These are phyloP conservation scores for Pelargonium myrrhifolium DNA, from an alignment of 441 rosid genomes.

Conservation along the genomic window DNA sequence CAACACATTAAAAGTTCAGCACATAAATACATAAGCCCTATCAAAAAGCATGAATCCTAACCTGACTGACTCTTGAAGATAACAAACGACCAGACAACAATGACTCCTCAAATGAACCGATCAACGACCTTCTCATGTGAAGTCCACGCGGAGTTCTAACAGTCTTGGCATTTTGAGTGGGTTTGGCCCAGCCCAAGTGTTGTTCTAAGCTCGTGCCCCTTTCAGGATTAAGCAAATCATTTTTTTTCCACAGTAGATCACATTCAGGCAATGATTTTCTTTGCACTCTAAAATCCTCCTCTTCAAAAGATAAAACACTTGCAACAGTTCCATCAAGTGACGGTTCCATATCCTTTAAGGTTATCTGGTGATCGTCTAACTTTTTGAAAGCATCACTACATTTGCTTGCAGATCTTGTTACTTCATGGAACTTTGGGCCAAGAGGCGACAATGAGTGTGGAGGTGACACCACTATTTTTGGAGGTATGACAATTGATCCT, in stretches of 20 bases:
- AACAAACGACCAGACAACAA: constrained; percentile 45
- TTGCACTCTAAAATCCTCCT: constrained; percentile 15
- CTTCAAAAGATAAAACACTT: constrained; percentile 25
- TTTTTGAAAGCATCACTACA: constrained; percentile 19
- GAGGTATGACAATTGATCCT: constrained; percentile 32
- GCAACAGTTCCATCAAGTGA: constrained; percentile 35
- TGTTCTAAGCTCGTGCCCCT: constrained; percentile 14
- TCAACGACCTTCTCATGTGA: constrained; percentile 44
- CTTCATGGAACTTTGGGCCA: constrained; percentile 40
- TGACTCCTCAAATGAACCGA: constrained; percentile 70
- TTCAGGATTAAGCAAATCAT: constrained; percentile 26
- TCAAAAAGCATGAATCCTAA: constrained; percentile 20
- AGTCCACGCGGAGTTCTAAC: constrained; percentile 27
- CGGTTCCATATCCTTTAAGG: constrained; percentile 34
- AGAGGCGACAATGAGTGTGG: constrained; percentile 44
- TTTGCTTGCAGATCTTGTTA: constrained; percentile 22
- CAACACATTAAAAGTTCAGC: neutral
- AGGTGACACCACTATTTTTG: constrained; percentile 28
- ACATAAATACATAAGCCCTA: constrained; percentile 4
- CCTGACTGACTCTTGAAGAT: constrained; percentile 44
- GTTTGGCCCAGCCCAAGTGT: constrained; percentile 22
- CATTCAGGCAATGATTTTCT: constrained; percentile 22
- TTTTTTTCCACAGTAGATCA: constrained; percentile 21
- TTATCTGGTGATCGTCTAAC: constrained; percentile 27
- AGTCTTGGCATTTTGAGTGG: constrained; percentile 25